Conservation (phyloP, 306 rosid genomes). For the Hippophae gyantsensis region DNA sequence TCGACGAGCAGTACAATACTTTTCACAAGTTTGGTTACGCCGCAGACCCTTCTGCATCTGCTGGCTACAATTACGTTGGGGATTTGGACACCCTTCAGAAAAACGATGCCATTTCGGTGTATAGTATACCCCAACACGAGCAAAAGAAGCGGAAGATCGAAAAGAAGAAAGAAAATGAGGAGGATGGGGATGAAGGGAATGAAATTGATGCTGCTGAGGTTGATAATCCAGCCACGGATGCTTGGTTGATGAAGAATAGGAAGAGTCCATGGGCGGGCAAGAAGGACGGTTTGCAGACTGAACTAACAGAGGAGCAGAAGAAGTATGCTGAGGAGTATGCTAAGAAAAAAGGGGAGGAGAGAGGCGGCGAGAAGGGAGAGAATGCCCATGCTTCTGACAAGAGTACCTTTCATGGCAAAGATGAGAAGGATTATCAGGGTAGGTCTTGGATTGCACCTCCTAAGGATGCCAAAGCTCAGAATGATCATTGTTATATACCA, state of each 20-base stretch:
- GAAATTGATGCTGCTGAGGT: conserved; percentile 28
- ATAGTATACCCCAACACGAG: conserved; percentile 67
- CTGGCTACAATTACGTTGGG: conserved; percentile 61
- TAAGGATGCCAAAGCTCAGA: conserved; percentile 78
- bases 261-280: conserved; percentile 94
- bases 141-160: conserved; percentile 64
- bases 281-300: conserved; percentile 67
- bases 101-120: conserved; percentile 66
- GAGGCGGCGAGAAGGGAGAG: conserved; percentile 68
- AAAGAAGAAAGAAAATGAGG: conserved; percentile 32
- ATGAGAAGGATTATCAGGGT: conserved; percentile 93
- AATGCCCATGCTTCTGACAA: conserved; percentile 40
- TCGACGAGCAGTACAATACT: conserved; percentile 93
- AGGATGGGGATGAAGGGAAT: conserved; percentile 11
- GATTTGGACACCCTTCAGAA: conserved; percentile 50
- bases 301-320: conserved; percentile 83
- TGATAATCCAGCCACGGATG: conserved; percentile 63
- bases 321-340: conserved; percentile 86
- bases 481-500: conserved; percentile 90
- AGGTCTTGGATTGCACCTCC: conserved; percentile 97
- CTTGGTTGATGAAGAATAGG: conserved; percentile 77
- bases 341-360: conserved; percentile 93
- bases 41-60: conserved; percentile 79
- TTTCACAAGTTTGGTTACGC: conserved; percentile 83
- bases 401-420: conserved; percentile 89